Conservation (phyloP, 2,329 filamentous ascomycete species). For the Ceratocystis huliohia region DNA sequence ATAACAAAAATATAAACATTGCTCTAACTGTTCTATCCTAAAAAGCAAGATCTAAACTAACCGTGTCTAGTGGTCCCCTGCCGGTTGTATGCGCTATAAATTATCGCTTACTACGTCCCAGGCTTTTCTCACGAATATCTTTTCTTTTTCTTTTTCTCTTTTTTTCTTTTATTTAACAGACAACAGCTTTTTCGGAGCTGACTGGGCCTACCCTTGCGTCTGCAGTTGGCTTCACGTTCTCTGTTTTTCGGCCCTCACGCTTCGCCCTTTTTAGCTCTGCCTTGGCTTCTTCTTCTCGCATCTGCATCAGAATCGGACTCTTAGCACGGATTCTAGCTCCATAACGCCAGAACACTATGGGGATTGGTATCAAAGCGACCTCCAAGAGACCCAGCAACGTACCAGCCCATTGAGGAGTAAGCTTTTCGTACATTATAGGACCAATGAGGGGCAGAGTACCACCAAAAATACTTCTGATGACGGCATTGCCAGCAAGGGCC, state of each 20-base stretch:
- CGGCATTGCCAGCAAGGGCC: constrained; percentile 66
- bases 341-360: constrained; percentile 61
- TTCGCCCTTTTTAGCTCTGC: constrained; percentile 17
- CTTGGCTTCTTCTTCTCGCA: constrained; percentile 35
- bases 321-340: constrained; percentile 41
- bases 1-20: background rate
- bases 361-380: constrained; percentile 62
- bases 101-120: background rate
- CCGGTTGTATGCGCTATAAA: background rate
- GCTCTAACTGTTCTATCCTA: background rate
- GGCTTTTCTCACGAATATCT: background rate
- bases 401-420: constrained; percentile 68
- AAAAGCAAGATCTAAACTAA: background rate
- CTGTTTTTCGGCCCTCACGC: background rate
- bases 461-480: constrained; percentile 60
- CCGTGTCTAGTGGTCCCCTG: background rate
- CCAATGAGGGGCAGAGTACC: constrained; percentile 67
- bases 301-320: constrained; percentile 36
- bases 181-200: background rate
- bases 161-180: background rate
- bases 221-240: background rate
- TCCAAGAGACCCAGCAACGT: constrained; percentile 64
- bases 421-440: constrained; percentile 52
- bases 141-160: background rate
- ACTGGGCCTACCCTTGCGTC: background rate